A percentile compares a stretch with the other conserved stretches of the same genome.
These are phyloP conservation scores for Lactifluus subvellereus DNA, from an alignment of 768 basidiomycete species.

Conservation along the genomic window DNA sequence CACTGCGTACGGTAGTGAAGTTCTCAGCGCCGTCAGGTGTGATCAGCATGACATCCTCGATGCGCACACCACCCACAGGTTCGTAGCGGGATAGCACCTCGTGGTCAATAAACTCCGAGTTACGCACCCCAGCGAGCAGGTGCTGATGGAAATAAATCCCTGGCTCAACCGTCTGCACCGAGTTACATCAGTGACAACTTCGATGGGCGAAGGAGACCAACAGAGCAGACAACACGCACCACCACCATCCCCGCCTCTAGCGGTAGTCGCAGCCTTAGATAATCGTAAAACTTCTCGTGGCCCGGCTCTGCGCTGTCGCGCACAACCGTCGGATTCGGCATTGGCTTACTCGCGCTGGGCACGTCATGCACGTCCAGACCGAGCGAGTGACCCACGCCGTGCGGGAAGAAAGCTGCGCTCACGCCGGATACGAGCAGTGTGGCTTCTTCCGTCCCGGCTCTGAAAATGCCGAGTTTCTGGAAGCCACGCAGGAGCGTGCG, in stretches of 20 bases:
- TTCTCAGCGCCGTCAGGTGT: conserved; percentile 72
- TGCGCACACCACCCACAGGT: conserved; percentile 83
- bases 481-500: conserved; percentile 77
- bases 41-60: conserved; percentile 88
- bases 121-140: conserved; percentile 57
- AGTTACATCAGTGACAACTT: conserved; percentile 2
- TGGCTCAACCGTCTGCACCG: conserved; percentile 76
- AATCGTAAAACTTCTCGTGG: conserved; percentile 67
- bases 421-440: conserved; percentile 72
- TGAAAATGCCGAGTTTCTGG: conserved; percentile 81
- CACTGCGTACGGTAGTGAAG: conserved; percentile 79
- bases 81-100: conserved; percentile 67
- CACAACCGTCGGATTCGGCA: conserved; percentile 45
- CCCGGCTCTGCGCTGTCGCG: conserved; percentile 27
- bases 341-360: conserved; percentile 74
- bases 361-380: conserved; percentile 96
- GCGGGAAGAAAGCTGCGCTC: conserved; percentile 87
- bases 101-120: conserved; percentile 62
- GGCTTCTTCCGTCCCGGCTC: conserved; percentile 54
- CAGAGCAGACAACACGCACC: conserved; percentile 40
- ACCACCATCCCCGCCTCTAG: conserved; percentile 81
- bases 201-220: background rate
- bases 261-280: conserved; percentile 71
- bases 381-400: conserved; percentile 85
- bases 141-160: conserved; percentile 84